phyloP scores from a whole-genome alignment of 108 stramenopile genomes.

The Mediolabrus comicus region DNA sequence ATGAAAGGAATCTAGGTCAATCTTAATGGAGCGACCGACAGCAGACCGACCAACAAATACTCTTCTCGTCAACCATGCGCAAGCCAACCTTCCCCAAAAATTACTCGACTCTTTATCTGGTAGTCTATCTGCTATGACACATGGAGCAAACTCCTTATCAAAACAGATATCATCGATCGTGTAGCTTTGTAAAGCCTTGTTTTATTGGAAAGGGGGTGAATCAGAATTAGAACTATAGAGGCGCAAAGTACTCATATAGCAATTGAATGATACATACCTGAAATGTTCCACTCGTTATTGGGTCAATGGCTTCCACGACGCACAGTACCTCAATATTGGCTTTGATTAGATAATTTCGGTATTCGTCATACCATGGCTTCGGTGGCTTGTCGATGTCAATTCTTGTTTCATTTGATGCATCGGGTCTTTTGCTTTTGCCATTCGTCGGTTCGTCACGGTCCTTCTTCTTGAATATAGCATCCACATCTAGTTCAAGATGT shows the following conservation, averaged over 20 bases:
- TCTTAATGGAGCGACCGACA: constrained; percentile 16
- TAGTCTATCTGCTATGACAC: constrained; percentile 45
- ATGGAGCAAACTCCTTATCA: constrained; percentile 59
- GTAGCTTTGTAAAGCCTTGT: constrained; percentile 78
- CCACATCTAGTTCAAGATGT: constrained; percentile 42
- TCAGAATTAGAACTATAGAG: no score
- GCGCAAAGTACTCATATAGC: no score
- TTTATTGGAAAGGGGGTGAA: no score
- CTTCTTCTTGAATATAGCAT: constrained; percentile 5
- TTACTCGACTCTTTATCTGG: background rate
- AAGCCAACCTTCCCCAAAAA: background rate
- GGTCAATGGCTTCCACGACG: constrained; percentile 70
- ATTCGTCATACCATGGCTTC: constrained; percentile 38
- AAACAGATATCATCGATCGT: constrained; percentile 77
- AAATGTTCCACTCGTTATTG: constrained; percentile 46
- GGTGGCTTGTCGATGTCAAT: constrained; percentile 29
- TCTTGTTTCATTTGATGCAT: background rate
- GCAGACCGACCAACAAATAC: constrained; percentile 20
- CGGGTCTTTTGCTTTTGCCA: no score
- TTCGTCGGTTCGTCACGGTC: no score
- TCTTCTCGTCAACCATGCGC: background rate
- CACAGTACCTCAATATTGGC: constrained; percentile 61
- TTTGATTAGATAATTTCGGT: constrained; percentile 37
- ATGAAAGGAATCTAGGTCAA: constrained; percentile 33
- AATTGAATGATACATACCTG: constrained; percentile 73